phyloP scores from a whole-genome alignment of 768 basidiomycete genomes.

The Xanthoconium purpureum region DNA sequence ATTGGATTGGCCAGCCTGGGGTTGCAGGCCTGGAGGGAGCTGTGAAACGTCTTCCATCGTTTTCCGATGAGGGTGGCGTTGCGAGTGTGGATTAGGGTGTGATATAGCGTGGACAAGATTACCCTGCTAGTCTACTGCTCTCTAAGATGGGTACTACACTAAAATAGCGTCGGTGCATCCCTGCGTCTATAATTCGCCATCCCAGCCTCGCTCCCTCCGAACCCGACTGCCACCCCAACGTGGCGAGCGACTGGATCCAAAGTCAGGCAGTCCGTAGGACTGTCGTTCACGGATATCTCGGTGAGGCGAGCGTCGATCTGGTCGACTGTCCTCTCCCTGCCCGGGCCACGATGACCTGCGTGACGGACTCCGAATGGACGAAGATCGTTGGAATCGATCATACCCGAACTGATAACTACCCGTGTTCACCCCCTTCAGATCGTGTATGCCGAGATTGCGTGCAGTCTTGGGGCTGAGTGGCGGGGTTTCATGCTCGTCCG shows the following conservation, averaged over 20 bases:
- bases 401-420: neutral
- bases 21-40: slow-evolving; percentile 28
- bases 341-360: slow-evolving; percentile 14
- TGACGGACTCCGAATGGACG: slow-evolving; percentile 1
- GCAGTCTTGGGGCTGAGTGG: slow-evolving; percentile 42
- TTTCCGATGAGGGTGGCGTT: neutral
- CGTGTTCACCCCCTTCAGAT: slow-evolving; percentile 30
- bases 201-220: slow-evolving; percentile 8
- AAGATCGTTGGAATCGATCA: slow-evolving; percentile 3
- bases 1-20: slow-evolving; percentile 41
- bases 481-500: slow-evolving; percentile 31
- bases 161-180: neutral
- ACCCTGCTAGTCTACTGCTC: neutral
- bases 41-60: slow-evolving; percentile 26
- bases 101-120: neutral
- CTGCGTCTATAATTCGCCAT: neutral
- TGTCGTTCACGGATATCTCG: slow-evolving; percentile 4
- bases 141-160: neutral
- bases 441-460: slow-evolving; percentile 50
- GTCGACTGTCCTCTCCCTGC: neutral
- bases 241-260: slow-evolving; percentile 1
- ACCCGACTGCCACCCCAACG: slow-evolving; percentile 1
- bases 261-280: slow-evolving; percentile 3
- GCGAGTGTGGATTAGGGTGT: slow-evolving; percentile 1
- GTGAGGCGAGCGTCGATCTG: neutral